Evolutionary conservation across 148 eudicot genomes (phyloP).

Genomic region (Cornus suecica): DNA sequence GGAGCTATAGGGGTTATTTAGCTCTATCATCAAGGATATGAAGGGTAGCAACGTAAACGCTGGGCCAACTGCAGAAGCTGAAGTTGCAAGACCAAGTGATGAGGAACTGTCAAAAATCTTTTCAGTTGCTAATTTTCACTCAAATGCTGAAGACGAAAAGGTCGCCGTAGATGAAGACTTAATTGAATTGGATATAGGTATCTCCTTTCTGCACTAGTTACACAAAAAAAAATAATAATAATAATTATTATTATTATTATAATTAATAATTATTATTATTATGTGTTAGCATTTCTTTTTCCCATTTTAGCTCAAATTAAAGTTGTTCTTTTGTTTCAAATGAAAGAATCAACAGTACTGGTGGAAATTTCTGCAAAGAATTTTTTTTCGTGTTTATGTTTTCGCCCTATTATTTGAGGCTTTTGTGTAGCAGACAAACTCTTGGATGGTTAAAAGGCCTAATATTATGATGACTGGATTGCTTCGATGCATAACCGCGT

Average conservation of each 20-base stretch:
- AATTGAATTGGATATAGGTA: constrained; percentile 77
- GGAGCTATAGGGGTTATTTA: constrained; percentile 65
- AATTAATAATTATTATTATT: too few relatives aligned
- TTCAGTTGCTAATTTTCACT: constrained; percentile 60
- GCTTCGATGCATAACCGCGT: not conserved
- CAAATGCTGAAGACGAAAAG: constrained; percentile 39
- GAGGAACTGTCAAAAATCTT: constrained; percentile 63
- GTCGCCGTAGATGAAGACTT: constrained; percentile 34
- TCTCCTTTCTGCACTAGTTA: not conserved
- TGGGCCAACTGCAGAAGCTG: constrained; percentile 40
- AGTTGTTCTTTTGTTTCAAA: not conserved
- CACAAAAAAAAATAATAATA: not conserved
- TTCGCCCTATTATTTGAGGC: not conserved
- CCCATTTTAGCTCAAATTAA: not conserved
- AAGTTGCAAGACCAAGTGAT: constrained; percentile 39
- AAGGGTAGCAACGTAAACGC: constrained; percentile 50
- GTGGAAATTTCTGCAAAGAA: not conserved
- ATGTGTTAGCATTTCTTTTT: not conserved
- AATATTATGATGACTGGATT: not conserved
- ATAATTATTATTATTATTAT: too few relatives aligned
- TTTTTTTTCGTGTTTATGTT: not conserved
- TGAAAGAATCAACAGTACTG: not conserved
- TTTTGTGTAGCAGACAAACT: not conserved
- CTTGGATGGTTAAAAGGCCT: not conserved
- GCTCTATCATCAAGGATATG: constrained; percentile 65